phyloP scores from a whole-genome alignment of 208 protist species.

The Phytomonas francai region DNA sequence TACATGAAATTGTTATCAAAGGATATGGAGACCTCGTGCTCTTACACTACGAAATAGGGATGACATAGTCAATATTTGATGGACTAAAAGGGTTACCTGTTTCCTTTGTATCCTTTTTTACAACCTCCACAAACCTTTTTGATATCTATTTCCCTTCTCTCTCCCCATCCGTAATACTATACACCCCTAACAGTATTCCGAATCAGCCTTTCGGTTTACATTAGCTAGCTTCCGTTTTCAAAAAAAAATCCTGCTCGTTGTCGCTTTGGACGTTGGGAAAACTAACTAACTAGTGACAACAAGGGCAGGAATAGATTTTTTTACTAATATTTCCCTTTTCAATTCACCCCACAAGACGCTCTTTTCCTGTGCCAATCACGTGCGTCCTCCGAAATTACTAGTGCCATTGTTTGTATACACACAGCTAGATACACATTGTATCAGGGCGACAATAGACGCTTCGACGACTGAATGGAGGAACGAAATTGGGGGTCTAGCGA shows the following conservation, averaged over 20 bases:
- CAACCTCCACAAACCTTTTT: too few relatives aligned
- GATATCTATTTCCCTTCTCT: too few relatives aligned
- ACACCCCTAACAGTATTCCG: too few relatives aligned
- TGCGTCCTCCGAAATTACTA: neutral
- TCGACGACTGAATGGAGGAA: constrained; percentile 19
- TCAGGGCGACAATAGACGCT: neutral
- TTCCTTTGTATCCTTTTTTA: too few relatives aligned
- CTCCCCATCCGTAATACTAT: too few relatives aligned
- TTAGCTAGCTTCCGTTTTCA: too few relatives aligned
- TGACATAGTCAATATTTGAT: too few relatives aligned
- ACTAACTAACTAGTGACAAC: neutral
- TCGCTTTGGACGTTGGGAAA: neutral
- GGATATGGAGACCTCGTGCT: too few relatives aligned
- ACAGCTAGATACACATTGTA: neutral
- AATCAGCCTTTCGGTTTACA: too few relatives aligned
- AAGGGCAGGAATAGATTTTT: constrained; percentile 2
- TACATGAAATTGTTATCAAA: too few relatives aligned
- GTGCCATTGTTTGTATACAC: neutral
- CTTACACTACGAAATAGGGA: too few relatives aligned
- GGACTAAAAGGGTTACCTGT: too few relatives aligned
- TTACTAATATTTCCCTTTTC: neutral
- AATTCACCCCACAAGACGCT: neutral
- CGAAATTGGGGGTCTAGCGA: constrained; percentile 55
- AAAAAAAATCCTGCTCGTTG: constrained; percentile 12
- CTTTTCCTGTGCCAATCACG: neutral